Conservation (phyloP, 2,329 filamentous ascomycete genomes). For the Ophiostoma sp. region DNA sequence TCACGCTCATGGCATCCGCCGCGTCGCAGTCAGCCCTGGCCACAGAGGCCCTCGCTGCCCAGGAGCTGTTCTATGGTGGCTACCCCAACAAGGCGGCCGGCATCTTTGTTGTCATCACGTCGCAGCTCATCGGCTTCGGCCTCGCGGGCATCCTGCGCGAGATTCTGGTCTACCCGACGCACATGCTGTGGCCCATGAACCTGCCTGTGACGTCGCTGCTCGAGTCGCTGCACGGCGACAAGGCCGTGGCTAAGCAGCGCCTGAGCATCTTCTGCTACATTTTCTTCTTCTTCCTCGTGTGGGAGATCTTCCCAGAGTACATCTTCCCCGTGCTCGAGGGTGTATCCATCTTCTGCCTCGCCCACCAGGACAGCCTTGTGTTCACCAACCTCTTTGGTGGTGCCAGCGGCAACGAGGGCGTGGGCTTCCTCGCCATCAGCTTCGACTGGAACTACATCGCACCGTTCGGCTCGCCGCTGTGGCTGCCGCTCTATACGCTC, state of each 20-base stretch:
- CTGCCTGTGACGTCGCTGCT: slow-evolving; percentile 29
- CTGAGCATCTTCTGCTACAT: slow-evolving; percentile 40
- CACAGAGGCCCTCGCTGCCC: slow-evolving; percentile 41
- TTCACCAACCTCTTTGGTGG: slow-evolving; percentile 40
- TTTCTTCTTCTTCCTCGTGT: slow-evolving; percentile 39
- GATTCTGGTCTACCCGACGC: slow-evolving; percentile 43
- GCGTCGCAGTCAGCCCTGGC: slow-evolving; percentile 26
- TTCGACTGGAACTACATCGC: slow-evolving; percentile 43
- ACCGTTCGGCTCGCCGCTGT: slow-evolving; percentile 36
- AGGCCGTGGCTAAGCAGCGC: slow-evolving; percentile 35
- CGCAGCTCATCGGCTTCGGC: slow-evolving; percentile 46
- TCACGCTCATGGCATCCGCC: slow-evolving; percentile 27
- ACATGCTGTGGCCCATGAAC: slow-evolving; percentile 42
- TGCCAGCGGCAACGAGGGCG: slow-evolving; percentile 40
- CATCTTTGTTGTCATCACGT: slow-evolving; percentile 44
- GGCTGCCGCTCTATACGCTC: slow-evolving; percentile 34
- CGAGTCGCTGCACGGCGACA: slow-evolving; percentile 29
- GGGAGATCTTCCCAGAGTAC: slow-evolving; percentile 42
- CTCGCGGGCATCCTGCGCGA: slow-evolving; percentile 44
- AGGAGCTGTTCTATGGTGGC: slow-evolving; percentile 43
- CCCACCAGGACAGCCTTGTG: slow-evolving; percentile 29
- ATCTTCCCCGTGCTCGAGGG: slow-evolving; percentile 26
- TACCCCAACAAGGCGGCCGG: slow-evolving; percentile 37
- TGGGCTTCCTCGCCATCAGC: slow-evolving; percentile 36
- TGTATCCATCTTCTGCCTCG: slow-evolving; percentile 27